Base-by-base conservation (phyloP, 2,329 filamentous ascomycete genomes). In the Pyrenophora tritici-repentis region DNA sequence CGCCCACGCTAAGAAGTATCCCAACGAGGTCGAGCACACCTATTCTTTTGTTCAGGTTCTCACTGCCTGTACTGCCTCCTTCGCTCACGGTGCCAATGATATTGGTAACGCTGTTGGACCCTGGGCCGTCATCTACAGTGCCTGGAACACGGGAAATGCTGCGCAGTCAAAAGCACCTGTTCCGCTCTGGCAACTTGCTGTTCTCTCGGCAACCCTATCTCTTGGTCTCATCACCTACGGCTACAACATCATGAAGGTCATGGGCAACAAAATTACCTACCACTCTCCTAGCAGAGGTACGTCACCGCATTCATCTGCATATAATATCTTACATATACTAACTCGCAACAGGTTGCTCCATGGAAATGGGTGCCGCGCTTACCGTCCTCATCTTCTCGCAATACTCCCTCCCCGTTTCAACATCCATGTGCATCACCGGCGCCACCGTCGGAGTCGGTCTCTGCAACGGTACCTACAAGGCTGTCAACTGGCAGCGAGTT, bases 171-270 rank as follows among this genome's bases (percentile, higher is more conserved):
- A 89, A 75, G 82, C 85, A 3, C 73, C 81, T 0, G 88, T 92
- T 0, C 86, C 86, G 3, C 67, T 88, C 38, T 93, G 89, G 89
- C 88, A 91, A 73, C 81, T 92, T 47, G 89, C 86, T 42, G 86
- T 91, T 14, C 76, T 89, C 10, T 80, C 84, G 20, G 71, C 78
- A 1, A 83, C 79, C 33, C 86, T 90, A 67, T 89, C 81, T 39
- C 35, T 70, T 16, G 88, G 88, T 61, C 79, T 91, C 50, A 79
- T 86, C 67, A 90, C 87, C 12, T 91, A 90, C 64, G 88, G 88
- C 8, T 91, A 90, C 78, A 90, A 91, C 78, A 91, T 91, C 76
- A 91, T 91, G 87, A 90, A 89, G 77, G 86, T 89, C 73, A 90
- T 91, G 87, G 88, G 88, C 45, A 91, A 91, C 80, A 88, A 88